Base-by-base conservation (phyloP, 768 basidiomycete genomes). In the Mycena vulgaris region DNA sequence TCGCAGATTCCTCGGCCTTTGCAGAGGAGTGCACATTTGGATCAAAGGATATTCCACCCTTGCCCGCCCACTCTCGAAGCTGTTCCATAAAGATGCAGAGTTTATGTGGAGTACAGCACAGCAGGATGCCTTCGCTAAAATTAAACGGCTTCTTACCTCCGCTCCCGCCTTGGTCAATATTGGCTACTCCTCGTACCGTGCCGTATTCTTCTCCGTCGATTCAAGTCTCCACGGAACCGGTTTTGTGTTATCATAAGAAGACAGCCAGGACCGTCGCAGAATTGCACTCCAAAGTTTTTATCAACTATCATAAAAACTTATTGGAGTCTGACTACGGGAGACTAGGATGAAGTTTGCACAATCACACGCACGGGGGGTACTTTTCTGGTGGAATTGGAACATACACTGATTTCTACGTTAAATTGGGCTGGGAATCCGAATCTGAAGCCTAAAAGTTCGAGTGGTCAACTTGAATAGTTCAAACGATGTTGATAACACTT, bases 51-150 rank as follows among this genome's bases (percentile, higher is more conserved):
- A 63, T 30, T 63, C 80, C 0, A 40, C 68, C 0, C 31, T 75
- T 1, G 62, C 70, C 4, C 35, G 71, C 3, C 78, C 77, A 5
- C 55, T 83, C 0, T 69, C 69, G 0, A 53, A 76, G 37, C 66
- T 81, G 0, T 74, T 75, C 0, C 53, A 61, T 3, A 79, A 79
- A 30, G 75, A 73, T 17, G 35, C 11, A 0, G 74, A 78, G 9
- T 85, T 84, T 66, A 57, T 62, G 8, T 87, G 80, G 77, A 73
- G 69, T 16, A 51, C 75, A 1, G 52, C 73, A 21, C 71, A 78
- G 42, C 53, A 75, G 21, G 35, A 28, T 3, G 49, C 62, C 37
- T 23, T 75, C 75, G 17, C 74, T 0, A 40, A 68, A 5, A 69
- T 85, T 1, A 84, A 85, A 51, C 27, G 66, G 2, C 19, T 66